Conservation (phyloP, 495 filamentous ascomycete genomes). For the Acidomyces sp. region DNA sequence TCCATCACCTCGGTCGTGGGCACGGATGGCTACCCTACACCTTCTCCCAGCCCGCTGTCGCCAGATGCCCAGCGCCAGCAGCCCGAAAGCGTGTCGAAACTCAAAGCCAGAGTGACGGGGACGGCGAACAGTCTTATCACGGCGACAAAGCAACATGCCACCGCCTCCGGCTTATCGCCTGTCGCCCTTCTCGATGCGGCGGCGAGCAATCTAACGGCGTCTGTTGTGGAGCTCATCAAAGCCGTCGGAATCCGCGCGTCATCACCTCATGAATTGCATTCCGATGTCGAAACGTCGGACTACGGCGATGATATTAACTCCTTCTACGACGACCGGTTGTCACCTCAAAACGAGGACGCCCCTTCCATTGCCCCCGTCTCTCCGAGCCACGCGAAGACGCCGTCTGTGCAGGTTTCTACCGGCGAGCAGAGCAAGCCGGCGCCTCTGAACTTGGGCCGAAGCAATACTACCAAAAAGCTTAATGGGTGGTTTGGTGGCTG, state of each 20-base stretch:
- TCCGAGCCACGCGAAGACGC: not conserved
- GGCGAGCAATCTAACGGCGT: conserved; percentile 76
- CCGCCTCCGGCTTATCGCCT: conserved; percentile 70
- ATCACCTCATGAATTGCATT: conserved; percentile 27
- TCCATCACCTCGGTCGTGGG: conserved; percentile 53
- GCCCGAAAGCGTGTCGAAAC: conserved; percentile 43
- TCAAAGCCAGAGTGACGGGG: conserved; percentile 66
- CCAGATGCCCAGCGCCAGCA: conserved; percentile 27
- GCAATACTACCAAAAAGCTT: conserved; percentile 12
- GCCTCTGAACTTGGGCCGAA: conserved; percentile 5
- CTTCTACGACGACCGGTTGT: conserved; percentile 16
- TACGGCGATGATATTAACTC: conserved; percentile 4
- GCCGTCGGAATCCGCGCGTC: conserved; percentile 73
- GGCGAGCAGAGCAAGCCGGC: not conserved
- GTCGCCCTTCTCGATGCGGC: conserved; percentile 92
- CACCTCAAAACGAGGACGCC: not conserved
- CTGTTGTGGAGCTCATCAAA: conserved; percentile 72
- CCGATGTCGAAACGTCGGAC: conserved; percentile 4
- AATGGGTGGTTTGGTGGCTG: conserved; percentile 17
- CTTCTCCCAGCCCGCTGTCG: conserved; percentile 9
- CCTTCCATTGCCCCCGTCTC: not conserved
- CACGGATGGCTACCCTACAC: conserved; percentile 22
- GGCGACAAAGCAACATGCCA: conserved; percentile 78
- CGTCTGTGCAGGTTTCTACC: not conserved
- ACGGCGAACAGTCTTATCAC: conserved; percentile 95